Evolutionary conservation across 2,329 filamentous ascomycete species (phyloP).

Genomic region (Penicillium frequentans): DNA sequence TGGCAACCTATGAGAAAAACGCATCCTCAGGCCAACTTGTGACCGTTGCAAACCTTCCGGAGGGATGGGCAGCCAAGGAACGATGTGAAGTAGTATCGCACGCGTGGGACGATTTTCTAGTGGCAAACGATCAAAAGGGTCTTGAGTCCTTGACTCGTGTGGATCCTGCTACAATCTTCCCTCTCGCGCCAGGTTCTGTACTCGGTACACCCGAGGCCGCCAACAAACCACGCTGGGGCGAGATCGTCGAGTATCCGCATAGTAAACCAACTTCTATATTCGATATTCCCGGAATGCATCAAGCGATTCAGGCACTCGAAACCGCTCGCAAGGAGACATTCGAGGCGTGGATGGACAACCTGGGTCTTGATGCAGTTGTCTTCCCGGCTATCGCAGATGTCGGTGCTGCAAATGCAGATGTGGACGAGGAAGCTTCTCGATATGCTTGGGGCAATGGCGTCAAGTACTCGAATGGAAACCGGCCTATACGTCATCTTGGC

Average conservation of each 20-base stretch:
- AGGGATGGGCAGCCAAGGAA: constrained; percentile 50
- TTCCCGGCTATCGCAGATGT: constrained; percentile 55
- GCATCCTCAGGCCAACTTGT: constrained; percentile 32
- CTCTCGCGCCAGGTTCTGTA: constrained; percentile 29
- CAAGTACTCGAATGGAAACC: constrained; percentile 56
- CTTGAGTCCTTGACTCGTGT: constrained; percentile 42
- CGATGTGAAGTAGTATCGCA: constrained; percentile 52
- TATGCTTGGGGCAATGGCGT: constrained; percentile 53
- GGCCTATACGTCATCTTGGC: constrained; percentile 55
- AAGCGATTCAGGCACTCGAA: constrained; percentile 50
- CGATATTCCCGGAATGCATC: constrained; percentile 42
- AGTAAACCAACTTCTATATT: constrained; percentile 38
- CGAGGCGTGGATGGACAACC: constrained; percentile 52
- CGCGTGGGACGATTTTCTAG: constrained; percentile 55
- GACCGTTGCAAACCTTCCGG: constrained; percentile 44
- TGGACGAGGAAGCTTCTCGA: constrained; percentile 28
- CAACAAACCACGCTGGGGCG: constrained; percentile 25
- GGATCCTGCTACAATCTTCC: constrained; percentile 41
- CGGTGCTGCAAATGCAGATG: constrained; percentile 50
- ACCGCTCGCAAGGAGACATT: constrained; percentile 50
- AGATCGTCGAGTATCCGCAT: constrained; percentile 28
- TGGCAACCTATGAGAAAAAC: constrained; percentile 36
- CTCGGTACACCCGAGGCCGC: constrained; percentile 23
- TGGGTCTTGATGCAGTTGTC: constrained; percentile 47
- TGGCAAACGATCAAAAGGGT: constrained; percentile 41